phyloP scores from a whole-genome alignment of 345 rosid species.

The Gossypium thurberi region DNA sequence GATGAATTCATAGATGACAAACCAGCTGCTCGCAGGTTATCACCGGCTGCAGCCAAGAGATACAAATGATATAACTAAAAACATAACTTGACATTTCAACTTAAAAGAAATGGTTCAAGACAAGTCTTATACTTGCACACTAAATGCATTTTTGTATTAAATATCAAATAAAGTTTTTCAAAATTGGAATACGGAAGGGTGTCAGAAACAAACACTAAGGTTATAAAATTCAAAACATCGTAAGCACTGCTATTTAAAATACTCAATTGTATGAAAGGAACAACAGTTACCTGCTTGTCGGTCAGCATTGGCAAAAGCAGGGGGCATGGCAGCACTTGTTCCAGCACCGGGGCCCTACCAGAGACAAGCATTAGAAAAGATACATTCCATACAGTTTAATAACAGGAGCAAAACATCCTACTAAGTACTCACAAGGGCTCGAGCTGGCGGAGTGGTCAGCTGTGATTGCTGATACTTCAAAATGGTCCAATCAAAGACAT shows the following conservation, averaged over 20 bases:
- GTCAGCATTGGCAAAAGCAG: constrained; percentile 38
- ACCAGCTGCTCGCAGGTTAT: constrained; percentile 39
- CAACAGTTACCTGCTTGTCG: constrained; percentile 52
- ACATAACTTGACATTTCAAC: not conserved
- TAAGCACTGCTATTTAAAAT: not conserved
- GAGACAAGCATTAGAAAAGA: constrained; percentile 14
- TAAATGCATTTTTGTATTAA: not conserved
- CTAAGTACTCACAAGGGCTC: constrained; percentile 30
- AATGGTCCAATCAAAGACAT: constrained; percentile 98
- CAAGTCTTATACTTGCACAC: not conserved
- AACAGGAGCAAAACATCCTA: constrained; percentile 2
- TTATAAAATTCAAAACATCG: not conserved
- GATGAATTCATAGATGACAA: constrained; percentile 61
- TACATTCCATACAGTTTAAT: constrained; percentile 2
- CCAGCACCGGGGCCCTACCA: constrained; percentile 64
- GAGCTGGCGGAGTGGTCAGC: constrained; percentile 70
- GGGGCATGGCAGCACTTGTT: constrained; percentile 60
- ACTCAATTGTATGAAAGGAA: constrained; percentile 6
- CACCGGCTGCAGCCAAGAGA: constrained; percentile 46
- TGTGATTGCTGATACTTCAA: constrained; percentile 96
- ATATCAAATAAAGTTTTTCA: not conserved
- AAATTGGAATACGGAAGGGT: not conserved
- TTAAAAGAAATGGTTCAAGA: not conserved
- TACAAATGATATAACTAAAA: not conserved
- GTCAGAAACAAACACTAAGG: not conserved